Base-by-base conservation (phyloP, 805 yeast genomes). In the Candida saitoana region DNA sequence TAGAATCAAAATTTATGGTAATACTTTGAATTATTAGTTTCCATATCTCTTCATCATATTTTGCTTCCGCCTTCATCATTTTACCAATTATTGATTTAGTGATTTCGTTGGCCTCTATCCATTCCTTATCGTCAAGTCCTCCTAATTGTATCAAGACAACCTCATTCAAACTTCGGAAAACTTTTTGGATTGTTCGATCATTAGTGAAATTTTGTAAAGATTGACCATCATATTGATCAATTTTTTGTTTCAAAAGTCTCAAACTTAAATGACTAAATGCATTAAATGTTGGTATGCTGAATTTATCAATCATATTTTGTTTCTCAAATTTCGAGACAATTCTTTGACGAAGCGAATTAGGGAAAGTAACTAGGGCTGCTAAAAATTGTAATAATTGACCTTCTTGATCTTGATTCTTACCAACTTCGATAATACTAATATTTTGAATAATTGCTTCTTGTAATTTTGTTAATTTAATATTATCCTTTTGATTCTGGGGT, bases 271-370 rank as follows among this genome's bases (percentile, higher is more conserved):
- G 72, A 49, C 89, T 75, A 1, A 80, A 62, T 0, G 86, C 80
- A 22, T 77, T 70, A 51, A 84, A 85, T 0, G 84, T 72, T 2
- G 90, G 87, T 22, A 83, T 72, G 39, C 76, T 73, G 50, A 50
- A 57, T 47, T 43, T 68, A 38, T 45, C 63, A 20, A 57, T 43
- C 14, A 52, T 36, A 31, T 52, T 50, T 51, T 52, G 63, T 63
- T 59, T 63, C 62, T 18, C 46, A 27, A 84, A 56, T 51, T 82
- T 82, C 43, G 68, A 72, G 39, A 75, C 71, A 33, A 84, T 82
- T 42, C 80, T 63, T 16, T 68, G 71, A 44, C 84, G 67, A 0
- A 80, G 76, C 3, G 79, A 80, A 55, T 79, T 82, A 2, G 90
- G 89, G 38, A 82, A 64, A 1, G 74, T 66, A 2, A 75, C 56